Percentiles rank a stretch among this genome's conserved stretches.
Conservation (phyloP, 2,329 filamentous ascomycete species). For the Aspergillus neoniger region DNA sequence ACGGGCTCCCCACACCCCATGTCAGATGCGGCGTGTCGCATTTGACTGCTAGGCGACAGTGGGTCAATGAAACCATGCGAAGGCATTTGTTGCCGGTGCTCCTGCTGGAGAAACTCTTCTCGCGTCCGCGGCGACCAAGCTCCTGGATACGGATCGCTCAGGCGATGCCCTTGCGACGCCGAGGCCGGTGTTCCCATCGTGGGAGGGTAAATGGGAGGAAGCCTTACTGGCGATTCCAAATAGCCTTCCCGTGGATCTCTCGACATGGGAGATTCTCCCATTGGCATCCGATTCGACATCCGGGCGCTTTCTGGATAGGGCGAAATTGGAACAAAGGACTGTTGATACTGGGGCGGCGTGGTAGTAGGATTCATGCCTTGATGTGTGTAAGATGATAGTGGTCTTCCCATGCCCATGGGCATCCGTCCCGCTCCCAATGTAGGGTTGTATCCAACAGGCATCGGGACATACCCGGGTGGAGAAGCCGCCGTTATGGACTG, state of each 20-base stretch:
- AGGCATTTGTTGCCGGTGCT: slow-evolving; percentile 21
- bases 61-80: slow-evolving; percentile 30
- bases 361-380: slow-evolving; percentile 32
- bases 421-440: slow-evolving; percentile 24
- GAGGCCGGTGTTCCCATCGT: slow-evolving; percentile 24
- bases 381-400: slow-evolving; percentile 30
- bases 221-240: slow-evolving; percentile 36
- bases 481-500: slow-evolving; percentile 28
- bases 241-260: slow-evolving; percentile 33
- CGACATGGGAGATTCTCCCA: slow-evolving; percentile 26
- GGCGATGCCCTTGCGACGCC: slow-evolving; percentile 30
- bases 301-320: slow-evolving; percentile 31
- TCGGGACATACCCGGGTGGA: slow-evolving; percentile 29
- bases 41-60: slow-evolving; percentile 28
- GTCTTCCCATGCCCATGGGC: slow-evolving; percentile 27
- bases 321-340: slow-evolving; percentile 28
- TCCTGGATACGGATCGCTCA: slow-evolving; percentile 38
- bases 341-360: slow-evolving; percentile 38
- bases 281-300: slow-evolving; percentile 28
- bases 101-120: slow-evolving; percentile 27
- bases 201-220: slow-evolving; percentile 42
- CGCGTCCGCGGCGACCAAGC: slow-evolving; percentile 27
- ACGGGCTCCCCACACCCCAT: slow-evolving; percentile 24
- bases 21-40: slow-evolving; percentile 29
- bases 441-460: slow-evolving; percentile 31